These are phyloP conservation scores for Eucalyptus globulus DNA, from an alignment of 345 rosid species.

Conservation along the genomic window DNA sequence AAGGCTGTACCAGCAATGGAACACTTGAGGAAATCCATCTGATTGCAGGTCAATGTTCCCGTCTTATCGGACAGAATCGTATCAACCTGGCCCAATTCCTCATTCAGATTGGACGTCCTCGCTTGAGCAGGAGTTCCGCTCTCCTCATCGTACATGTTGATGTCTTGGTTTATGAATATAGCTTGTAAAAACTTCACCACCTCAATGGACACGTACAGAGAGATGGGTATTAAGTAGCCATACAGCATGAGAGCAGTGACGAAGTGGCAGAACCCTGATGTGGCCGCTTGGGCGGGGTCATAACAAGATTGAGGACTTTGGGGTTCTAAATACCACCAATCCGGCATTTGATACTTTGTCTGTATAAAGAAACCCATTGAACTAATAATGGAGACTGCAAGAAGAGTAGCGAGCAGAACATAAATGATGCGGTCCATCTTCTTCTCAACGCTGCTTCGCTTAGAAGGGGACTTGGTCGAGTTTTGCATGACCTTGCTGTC, in stretches of 20 bases:
- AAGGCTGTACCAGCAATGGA: constrained; percentile 82
- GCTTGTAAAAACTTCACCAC: constrained; percentile 95
- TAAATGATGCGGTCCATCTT: constrained; percentile 92
- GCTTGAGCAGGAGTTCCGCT: constrained; percentile 75
- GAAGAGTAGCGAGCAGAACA: constrained; percentile 61
- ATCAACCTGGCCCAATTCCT: constrained; percentile 93
- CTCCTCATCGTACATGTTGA: constrained; percentile 77
- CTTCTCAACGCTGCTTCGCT: constrained; percentile 75
- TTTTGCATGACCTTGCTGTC: constrained; percentile 98
- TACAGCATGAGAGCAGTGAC: constrained; percentile 84
- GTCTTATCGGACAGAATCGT: constrained; percentile 94
- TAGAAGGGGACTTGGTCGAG: constrained; percentile 79
- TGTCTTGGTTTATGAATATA: constrained; percentile 74
- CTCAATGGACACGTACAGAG: constrained; percentile 91
- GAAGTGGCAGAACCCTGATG: constrained; percentile 62
- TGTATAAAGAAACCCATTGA: constrained; percentile 73
- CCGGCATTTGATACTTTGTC: constrained; percentile 54
- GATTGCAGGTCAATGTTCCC: constrained; percentile 93
- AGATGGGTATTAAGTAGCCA: constrained; percentile 91
- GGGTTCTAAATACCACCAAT: constrained; percentile 76
- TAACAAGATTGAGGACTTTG: constrained; percentile 24
- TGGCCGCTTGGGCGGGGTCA: constrained; percentile 35
- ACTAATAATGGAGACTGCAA: constrained; percentile 62
- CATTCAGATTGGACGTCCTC: constrained; percentile 85
- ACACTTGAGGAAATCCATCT: constrained; percentile 95